Base-by-base conservation (phyloP, 768 basidiomycete genomes). In the Tricholoma flavovirens region DNA sequence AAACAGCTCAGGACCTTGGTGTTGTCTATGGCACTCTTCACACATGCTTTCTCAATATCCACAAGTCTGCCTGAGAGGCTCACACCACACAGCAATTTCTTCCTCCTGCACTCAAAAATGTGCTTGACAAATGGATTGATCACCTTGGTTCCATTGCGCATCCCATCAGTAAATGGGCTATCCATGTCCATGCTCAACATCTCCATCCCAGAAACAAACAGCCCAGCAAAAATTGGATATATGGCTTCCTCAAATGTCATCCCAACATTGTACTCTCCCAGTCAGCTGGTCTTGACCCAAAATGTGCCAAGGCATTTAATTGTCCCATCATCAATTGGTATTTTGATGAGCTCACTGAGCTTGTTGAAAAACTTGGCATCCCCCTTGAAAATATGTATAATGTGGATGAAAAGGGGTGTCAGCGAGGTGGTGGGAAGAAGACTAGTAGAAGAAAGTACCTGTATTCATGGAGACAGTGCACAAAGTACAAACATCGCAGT, bases 241-340 rank as follows among this genome's bases (percentile, higher is more conserved):
- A 33, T n/a, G 6, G 19, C 15, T 72, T 72, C 57, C 53, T 69
- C 15, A n/a, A 49, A 26, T 59, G 60, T 12, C 62, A 66, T 36
- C 60, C 63, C 6, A 58, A 64, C n/a, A 45, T 71, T 30, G 56
- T 17, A 14, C 59, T 69, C 30, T 64, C 60, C 8, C 61, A 56
- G 42, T 64, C 69, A 29, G 59, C 63, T 19, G 68, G 66, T 0
- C 63, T 75, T 1, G 73, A 77, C 54, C 70, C 67, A 2, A 70
- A 72, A 54, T 56, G 66, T 29, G 71, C 66, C 3, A 54, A 66
- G 45, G 65, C 65, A 1, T 71, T 78, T 58, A 77, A 78, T 54
- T 35, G 10, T 10, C 38, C 64, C 7, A 56, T 56, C 10, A 68
- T 76, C 14, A 55, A 63, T 2, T 17, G 64, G 11, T 66, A 70